A percentile compares a stretch with the other conserved stretches of the same genome.
Conservation (phyloP, 345 rosid genomes). For the Angophora floribunda region DNA sequence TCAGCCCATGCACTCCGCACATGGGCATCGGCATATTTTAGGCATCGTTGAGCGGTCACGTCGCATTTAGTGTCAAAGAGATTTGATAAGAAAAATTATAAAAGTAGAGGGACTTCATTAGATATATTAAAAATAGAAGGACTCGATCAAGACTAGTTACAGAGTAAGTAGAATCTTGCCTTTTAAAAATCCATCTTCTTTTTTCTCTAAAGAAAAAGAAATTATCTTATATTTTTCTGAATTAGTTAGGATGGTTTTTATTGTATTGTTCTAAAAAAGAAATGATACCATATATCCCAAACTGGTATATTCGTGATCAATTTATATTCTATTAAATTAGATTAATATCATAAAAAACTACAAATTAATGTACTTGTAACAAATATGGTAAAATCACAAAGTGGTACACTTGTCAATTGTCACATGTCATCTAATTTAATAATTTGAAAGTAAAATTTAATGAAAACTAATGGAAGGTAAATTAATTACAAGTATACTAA, state of each 20-base stretch:
- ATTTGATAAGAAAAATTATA: neutral
- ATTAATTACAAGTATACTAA: no score
- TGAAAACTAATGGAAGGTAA: no score
- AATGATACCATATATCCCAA: no score
- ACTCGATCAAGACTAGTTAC: neutral
- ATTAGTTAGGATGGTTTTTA: neutral
- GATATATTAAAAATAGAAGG: neutral
- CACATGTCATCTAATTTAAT: no score
- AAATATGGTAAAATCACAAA: no score
- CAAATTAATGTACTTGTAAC: no score
- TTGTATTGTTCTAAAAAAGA: neutral
- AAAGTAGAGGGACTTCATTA: neutral
- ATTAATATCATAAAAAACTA: no score
- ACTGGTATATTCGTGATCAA: no score
- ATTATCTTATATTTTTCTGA: neutral
- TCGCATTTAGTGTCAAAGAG: neutral
- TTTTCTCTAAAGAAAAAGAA: neutral
- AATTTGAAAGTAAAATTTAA: no score
- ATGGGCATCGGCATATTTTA: neutral
- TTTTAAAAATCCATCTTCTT: neutral
- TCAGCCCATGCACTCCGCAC: neutral
- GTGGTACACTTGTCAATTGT: no score
- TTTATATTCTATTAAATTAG: no score
- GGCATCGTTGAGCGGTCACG: neutral
- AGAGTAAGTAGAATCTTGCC: neutral